Evolutionary conservation across 75 land plant genomes (phyloP).

Genomic region (Adiantum capillusveneris): DNA sequence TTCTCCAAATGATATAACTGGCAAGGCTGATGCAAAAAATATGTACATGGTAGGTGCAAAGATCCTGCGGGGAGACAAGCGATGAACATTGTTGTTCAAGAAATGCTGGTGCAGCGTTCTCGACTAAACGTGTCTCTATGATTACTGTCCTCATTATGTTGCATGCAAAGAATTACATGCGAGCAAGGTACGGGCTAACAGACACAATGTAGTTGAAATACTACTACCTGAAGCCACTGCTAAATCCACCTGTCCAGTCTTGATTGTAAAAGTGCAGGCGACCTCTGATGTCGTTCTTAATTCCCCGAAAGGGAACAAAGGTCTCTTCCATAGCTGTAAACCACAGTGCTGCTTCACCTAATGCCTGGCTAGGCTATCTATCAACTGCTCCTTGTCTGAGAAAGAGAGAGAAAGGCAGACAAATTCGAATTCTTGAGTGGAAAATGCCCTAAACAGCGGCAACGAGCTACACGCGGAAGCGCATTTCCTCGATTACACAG

Average conservation of each 20-base stretch:
- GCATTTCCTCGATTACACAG: too few relatives aligned
- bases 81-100: too few relatives aligned
- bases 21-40: conserved; percentile 94
- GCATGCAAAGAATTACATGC: not conserved
- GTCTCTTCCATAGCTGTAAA: conserved; percentile 17
- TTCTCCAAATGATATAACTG: conserved; percentile 96
- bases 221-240: conserved; percentile 21
- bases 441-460: too few relatives aligned
- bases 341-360: too few relatives aligned
- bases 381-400: too few relatives aligned
- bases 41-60: conserved; percentile 92
- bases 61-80: conserved; percentile 34
- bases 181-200: not conserved
- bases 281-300: conserved; percentile 20
- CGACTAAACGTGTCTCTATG: not conserved
- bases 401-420: too few relatives aligned
- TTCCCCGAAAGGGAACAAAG: conserved; percentile 20
- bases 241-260: conserved; percentile 31
- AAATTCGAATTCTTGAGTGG: too few relatives aligned
- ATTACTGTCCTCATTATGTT: not conserved
- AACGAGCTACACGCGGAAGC: too few relatives aligned
- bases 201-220: not conserved
- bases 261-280: conserved; percentile 20
- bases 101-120: too few relatives aligned
- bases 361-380: too few relatives aligned